phyloP scores from a whole-genome alignment of 2,329 filamentous ascomycete species.

The Aspergillus fischeri region DNA sequence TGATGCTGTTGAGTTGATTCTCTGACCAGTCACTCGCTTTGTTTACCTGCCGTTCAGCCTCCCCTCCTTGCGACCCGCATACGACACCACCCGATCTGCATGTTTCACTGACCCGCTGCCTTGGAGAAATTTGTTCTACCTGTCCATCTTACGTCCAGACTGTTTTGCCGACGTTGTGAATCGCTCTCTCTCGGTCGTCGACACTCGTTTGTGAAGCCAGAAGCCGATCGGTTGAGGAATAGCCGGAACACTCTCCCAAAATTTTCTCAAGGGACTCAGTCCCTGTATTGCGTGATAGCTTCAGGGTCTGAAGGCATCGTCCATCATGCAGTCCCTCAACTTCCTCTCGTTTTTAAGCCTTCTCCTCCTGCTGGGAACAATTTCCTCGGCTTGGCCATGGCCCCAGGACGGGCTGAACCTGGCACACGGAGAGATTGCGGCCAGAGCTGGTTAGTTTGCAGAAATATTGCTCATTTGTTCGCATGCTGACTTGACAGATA shows the following conservation, averaged over 20 bases:
- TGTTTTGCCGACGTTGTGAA: background rate
- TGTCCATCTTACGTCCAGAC: slow-evolving; percentile 2
- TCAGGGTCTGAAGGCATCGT: background rate
- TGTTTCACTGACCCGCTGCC: slow-evolving; percentile 15
- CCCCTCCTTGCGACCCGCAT: slow-evolving; percentile 9
- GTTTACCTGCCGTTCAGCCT: slow-evolving; percentile 11
- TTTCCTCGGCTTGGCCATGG: slow-evolving; percentile 30
- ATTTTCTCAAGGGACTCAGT: background rate
- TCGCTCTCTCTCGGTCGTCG: background rate
- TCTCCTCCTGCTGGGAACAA: slow-evolving; percentile 28
- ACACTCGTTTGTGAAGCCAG: slow-evolving; percentile 4
- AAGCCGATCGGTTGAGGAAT: background rate
- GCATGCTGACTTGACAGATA: background rate
- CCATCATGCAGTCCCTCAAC: slow-evolving; percentile 31
- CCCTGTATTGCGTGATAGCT: background rate
- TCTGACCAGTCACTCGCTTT: slow-evolving; percentile 20
- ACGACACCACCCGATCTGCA: slow-evolving; percentile 16
- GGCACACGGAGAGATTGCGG: slow-evolving; percentile 17
- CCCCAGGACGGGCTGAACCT: slow-evolving; percentile 11
- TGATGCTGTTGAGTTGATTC: background rate
- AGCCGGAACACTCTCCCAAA: background rate
- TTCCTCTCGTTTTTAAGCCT: slow-evolving; percentile 31
- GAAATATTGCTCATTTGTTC: background rate
- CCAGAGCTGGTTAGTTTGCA: slow-evolving; percentile 25
- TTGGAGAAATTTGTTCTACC: slow-evolving; percentile 5